These are phyloP conservation scores for Diaporthe citri DNA, from an alignment of 2,329 filamentous ascomycete genomes.

Conservation along the genomic window DNA sequence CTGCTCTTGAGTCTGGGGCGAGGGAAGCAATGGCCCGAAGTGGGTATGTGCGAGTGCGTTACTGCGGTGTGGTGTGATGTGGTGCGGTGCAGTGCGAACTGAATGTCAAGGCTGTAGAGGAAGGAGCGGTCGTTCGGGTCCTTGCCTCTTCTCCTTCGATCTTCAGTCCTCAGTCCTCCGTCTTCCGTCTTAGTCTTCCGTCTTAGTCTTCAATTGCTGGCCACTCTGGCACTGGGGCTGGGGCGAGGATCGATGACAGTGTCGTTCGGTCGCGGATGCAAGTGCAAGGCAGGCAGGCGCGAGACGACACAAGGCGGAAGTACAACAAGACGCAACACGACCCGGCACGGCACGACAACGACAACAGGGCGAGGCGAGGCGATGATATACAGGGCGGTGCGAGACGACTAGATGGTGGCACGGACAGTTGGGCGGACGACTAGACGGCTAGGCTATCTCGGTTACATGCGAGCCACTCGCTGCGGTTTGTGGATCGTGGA, in stretches of 20 bases:
- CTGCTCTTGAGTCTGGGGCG: slow-evolving; percentile 16
- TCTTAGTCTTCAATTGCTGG: neutral
- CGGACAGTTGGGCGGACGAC: neutral
- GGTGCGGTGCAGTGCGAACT: neutral
- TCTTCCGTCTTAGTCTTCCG: neutral
- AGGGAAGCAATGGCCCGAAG: slow-evolving; percentile 13
- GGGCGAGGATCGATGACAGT: neutral
- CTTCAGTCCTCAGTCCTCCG: neutral
- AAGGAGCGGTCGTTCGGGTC: neutral
- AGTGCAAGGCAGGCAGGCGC: neutral
- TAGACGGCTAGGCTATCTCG: slow-evolving; percentile 17
- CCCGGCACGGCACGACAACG: neutral
- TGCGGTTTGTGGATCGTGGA: neutral
- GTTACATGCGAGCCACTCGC: slow-evolving; percentile 21
- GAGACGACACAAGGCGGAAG: neutral
- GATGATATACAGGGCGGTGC: slow-evolving; percentile 7
- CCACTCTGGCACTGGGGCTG: neutral
- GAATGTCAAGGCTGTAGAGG: neutral
- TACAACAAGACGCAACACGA: neutral
- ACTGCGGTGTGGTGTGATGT: neutral
- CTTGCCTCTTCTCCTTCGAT: neutral
- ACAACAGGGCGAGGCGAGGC: neutral
- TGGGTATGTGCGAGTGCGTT: slow-evolving; percentile 17
- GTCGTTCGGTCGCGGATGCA: neutral
- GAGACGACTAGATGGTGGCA: slow-evolving; percentile 21